A percentile compares a stretch with the other conserved stretches of the same genome.
Conservation (phyloP, 176 grass and related monocot genomes). For the Miscanthus lutarioriparius region DNA sequence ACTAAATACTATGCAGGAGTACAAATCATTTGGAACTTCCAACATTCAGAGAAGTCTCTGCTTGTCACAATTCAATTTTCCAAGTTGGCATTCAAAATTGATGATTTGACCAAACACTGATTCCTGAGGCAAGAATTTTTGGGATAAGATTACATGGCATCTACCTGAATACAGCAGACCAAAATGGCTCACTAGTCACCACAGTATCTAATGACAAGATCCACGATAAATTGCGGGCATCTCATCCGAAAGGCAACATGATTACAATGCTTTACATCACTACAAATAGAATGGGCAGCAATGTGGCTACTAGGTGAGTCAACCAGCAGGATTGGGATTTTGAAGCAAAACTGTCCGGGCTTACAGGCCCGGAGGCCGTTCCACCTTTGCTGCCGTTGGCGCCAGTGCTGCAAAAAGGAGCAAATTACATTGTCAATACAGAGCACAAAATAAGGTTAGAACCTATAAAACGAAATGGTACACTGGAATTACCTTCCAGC, state of each 20-base stretch:
- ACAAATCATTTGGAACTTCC: not conserved
- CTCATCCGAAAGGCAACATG: conserved; percentile 53
- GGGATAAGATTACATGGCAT: conserved; percentile 31
- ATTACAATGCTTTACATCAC: conserved; percentile 55
- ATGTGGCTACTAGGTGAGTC: conserved; percentile 25
- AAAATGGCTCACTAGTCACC: conserved; percentile 35
- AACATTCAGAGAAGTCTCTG: not conserved
- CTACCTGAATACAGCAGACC: conserved; percentile 25
- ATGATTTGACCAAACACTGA: conserved; percentile 12
- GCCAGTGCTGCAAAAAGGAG: conserved; percentile 61
- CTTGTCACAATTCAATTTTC: not conserved
- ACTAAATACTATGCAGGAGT: not conserved
- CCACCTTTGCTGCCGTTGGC: conserved; percentile 37
- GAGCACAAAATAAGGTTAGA: not conserved
- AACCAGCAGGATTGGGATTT: conserved; percentile 31
- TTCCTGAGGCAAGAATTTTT: conserved; percentile 22
- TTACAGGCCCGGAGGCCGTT: conserved; percentile 64
- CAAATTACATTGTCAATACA: conserved; percentile 28
- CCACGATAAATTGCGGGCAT: conserved; percentile 35
- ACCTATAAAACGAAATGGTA: not conserved
- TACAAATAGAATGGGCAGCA: conserved; percentile 40
- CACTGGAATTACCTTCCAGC: conserved; percentile 74
- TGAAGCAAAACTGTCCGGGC: conserved; percentile 46
- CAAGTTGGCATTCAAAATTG: conserved; percentile 35
- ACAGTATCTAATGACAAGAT: conserved; percentile 43